Base-by-base conservation (phyloP, 192 early-diverging fungal species). In the Linnemannia hyalina region DNA sequence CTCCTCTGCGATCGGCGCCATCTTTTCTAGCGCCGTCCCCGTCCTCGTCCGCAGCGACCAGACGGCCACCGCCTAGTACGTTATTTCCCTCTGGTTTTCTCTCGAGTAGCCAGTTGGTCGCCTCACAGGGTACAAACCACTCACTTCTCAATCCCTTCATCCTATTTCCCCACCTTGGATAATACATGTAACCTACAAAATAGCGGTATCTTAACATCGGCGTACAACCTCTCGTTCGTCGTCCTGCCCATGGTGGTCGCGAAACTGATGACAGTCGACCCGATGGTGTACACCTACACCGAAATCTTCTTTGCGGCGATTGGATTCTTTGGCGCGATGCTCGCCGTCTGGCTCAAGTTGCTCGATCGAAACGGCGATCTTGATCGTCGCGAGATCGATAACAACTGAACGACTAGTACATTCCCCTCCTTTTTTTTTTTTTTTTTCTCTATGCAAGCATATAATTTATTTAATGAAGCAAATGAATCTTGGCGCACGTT, bases 221-320 rank as follows among this genome's bases (percentile, higher is more conserved):
- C 88, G 0, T 79, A 88, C 49, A 94, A 93, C 73, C 41, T 89
- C 10, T 88, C 91, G 0, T 84, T 91, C n/a, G 85, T 89, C 6
- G 52, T 94, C 6, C 90, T 93, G 68, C 93, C 93, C 18, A 73
- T 93, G 41, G 72, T 92, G 32, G 93, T 93, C 10, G 93, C 91
- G 2, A 70, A 65, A n/a, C 82, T 93, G 9, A 87, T 89, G 80
- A 85, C 73, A 6, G 35, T 47, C 32, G 92, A 93, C 69, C 70
- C 80, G 22, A 85, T 89, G 4, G 65, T 70, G 46, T 82, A 76
- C 42, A 82, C 74, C 1, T 70, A 36, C 13, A 68, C 52, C 6
- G 80, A 82, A 40, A 82, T 82, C 15, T 75, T 82, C 16, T 82
- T 82, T 68, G 47, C 80, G 0, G 41, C 63, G n/a, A 42, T 49